phyloP scores from a whole-genome alignment of 177 flowering plant species.

The Tripterygium wilfordii region DNA sequence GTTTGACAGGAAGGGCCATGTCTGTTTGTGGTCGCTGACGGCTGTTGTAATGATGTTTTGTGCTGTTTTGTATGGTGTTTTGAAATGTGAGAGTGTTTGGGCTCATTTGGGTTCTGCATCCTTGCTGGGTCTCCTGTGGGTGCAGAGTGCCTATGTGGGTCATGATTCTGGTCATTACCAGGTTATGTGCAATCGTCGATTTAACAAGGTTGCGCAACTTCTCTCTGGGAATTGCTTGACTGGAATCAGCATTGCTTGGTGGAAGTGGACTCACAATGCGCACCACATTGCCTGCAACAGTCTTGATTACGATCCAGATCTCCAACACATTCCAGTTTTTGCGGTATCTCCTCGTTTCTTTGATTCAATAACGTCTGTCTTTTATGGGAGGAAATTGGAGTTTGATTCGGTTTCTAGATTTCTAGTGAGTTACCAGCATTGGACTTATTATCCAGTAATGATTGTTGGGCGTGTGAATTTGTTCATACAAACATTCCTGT shows the following conservation, averaged over 20 bases:
- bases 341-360: constrained; percentile 67
- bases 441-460: constrained; percentile 82
- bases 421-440: constrained; percentile 78
- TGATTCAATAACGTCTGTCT: constrained; percentile 45
- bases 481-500: constrained; percentile 58
- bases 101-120: constrained; percentile 51
- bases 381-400: constrained; percentile 51
- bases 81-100: constrained; percentile 30
- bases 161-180: constrained; percentile 91
- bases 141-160: constrained; percentile 76
- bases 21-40: constrained; percentile 20
- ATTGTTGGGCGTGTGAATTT: constrained; percentile 60
- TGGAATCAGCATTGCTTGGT: constrained; percentile 93
- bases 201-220: constrained; percentile 51
- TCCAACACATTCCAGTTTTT: constrained; percentile 85
- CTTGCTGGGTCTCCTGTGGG: constrained; percentile 73
- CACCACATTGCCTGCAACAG: constrained; percentile 88
- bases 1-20: constrained; percentile 82
- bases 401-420: constrained; percentile 63
- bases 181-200: constrained; percentile 39
- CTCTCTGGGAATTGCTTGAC: constrained; percentile 75
- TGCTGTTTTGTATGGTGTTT: constrained; percentile 50
- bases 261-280: constrained; percentile 96
- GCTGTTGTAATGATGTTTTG: constrained; percentile 27
- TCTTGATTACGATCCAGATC: constrained; percentile 86